Percentiles rank a stretch among this genome's conserved stretches.
phyloP scores from a whole-genome alignment of 768 basidiomycete genomes.

The Mycena pura region DNA sequence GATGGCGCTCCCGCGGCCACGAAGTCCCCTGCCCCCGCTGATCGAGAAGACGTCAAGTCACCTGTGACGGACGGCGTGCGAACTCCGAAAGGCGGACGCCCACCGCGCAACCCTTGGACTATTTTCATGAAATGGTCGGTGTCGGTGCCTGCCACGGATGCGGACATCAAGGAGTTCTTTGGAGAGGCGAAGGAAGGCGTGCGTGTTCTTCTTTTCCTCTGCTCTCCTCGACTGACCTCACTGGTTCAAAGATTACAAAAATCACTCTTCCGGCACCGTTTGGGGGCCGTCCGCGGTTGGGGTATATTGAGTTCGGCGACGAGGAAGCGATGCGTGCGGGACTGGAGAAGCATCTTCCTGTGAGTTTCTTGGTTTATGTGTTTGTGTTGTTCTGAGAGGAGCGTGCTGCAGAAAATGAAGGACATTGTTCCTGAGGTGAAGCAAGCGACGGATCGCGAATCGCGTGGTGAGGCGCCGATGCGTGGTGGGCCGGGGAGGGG shows the following conservation, averaged over 20 bases:
- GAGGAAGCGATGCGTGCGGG: slow-evolving; percentile 86
- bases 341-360: slow-evolving; percentile 76
- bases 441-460: slow-evolving; percentile 68
- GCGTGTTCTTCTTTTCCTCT: slow-evolving; percentile 34
- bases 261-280: slow-evolving; percentile 62
- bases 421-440: slow-evolving; percentile 71
- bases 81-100: slow-evolving; percentile 73
- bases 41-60: slow-evolving; percentile 54
- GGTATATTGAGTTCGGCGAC: slow-evolving; percentile 90
- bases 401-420: slow-evolving; percentile 64
- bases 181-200: slow-evolving; percentile 73
- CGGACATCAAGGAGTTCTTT: slow-evolving; percentile 79
- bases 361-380: slow-evolving; percentile 39
- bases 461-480: slow-evolving; percentile 44
- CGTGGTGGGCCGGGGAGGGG: slow-evolving; percentile 46
- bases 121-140: slow-evolving; percentile 76
- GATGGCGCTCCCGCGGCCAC: slow-evolving; percentile 33
- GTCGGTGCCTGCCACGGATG: slow-evolving; percentile 57
- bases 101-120: slow-evolving; percentile 80
- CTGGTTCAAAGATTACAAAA: slow-evolving; percentile 63
- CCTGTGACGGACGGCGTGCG: slow-evolving; percentile 63
- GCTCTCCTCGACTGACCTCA: background rate
- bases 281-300: slow-evolving; percentile 62
- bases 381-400: slow-evolving; percentile 15
- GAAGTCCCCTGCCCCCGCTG: slow-evolving; percentile 22